These are phyloP conservation scores for Avena eriantha DNA, from an alignment of 176 grass and related monocot genomes.

Conservation along the genomic window DNA sequence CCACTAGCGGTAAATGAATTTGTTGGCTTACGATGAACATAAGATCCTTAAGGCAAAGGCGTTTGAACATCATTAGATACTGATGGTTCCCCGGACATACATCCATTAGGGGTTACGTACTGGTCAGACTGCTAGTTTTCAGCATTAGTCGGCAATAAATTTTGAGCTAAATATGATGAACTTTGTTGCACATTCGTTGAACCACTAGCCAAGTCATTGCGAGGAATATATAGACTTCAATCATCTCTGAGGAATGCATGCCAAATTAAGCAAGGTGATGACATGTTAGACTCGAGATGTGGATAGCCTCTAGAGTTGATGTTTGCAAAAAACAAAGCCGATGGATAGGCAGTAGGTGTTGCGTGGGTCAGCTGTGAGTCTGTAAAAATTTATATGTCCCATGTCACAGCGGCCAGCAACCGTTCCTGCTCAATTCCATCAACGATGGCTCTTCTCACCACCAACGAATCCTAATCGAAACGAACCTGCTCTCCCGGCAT, in stretches of 20 bases:
- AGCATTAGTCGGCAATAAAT: slow-evolving; percentile 42
- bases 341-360: slow-evolving; percentile 90
- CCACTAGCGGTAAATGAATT: slow-evolving; percentile 51
- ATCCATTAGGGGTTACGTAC: slow-evolving; percentile 74
- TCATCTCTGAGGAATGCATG: slow-evolving; percentile 60
- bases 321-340: slow-evolving; percentile 76
- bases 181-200: slow-evolving; percentile 50
- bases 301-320: slow-evolving; percentile 57
- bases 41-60: slow-evolving; percentile 42
- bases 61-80: slow-evolving; percentile 44
- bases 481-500: too few relatives aligned
- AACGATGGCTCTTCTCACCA: too few relatives aligned
- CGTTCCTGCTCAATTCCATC: too few relatives aligned
- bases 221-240: slow-evolving; percentile 48
- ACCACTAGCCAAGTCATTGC: slow-evolving; percentile 53
- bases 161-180: slow-evolving; percentile 47
- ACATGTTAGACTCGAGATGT: slow-evolving; percentile 52
- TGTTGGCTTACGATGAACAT: slow-evolving; percentile 26
- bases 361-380: slow-evolving; percentile 83
- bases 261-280: slow-evolving; percentile 54
- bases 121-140: slow-evolving; percentile 54
- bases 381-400: too few relatives aligned
- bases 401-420: too few relatives aligned
- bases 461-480: too few relatives aligned
- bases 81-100: slow-evolving; percentile 68